Percentiles rank a stretch among this genome's conserved stretches.
Evolutionary conservation across 1,139 yeast genomes (phyloP).

Genomic region (Debaryomyces robertsiae): DNA sequence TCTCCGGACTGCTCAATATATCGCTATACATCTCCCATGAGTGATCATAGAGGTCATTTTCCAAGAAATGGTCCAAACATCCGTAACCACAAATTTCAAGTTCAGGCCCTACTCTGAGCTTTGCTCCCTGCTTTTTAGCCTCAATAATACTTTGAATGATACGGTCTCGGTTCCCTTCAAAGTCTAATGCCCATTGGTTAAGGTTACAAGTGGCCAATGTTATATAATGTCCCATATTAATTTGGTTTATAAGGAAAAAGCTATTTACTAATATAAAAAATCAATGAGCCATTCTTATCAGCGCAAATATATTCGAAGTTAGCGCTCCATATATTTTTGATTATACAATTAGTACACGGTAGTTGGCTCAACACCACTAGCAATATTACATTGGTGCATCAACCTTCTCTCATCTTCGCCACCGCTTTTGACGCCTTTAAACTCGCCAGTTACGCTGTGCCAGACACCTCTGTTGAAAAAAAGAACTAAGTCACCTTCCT

Average conservation of each 20-base stretch:
- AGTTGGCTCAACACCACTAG: conserved; percentile 72
- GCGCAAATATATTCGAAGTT: conserved; percentile 1
- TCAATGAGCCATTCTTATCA: conserved; percentile 1
- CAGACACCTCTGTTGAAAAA: conserved; percentile 87
- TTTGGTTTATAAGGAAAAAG: no score
- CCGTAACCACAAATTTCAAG: conserved; percentile 94
- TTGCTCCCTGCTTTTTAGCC: conserved; percentile 78
- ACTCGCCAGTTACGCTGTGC: conserved; percentile 90
- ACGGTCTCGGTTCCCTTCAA: conserved; percentile 93
- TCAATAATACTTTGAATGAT: conserved; percentile 75
- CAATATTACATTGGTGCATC: conserved; percentile 93
- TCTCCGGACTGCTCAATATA: conserved; percentile 63
- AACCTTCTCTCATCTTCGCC: conserved; percentile 73
- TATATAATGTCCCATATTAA: conserved; percentile 62
- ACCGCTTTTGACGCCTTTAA: conserved; percentile 46
- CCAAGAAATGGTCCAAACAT: conserved; percentile 92
- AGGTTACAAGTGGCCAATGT: conserved; percentile 69
- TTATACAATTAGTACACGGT: conserved; percentile 15
- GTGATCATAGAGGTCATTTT: conserved; percentile 84
- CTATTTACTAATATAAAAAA: not conserved
- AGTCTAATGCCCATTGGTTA: conserved; percentile 98
- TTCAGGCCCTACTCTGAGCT: conserved; percentile 94
- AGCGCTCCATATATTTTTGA: not conserved
- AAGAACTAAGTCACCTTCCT: conserved; percentile 78
- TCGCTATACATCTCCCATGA: conserved; percentile 93